Conservation (phyloP, 345 rosid genomes). For the Brassica juncea region DNA sequence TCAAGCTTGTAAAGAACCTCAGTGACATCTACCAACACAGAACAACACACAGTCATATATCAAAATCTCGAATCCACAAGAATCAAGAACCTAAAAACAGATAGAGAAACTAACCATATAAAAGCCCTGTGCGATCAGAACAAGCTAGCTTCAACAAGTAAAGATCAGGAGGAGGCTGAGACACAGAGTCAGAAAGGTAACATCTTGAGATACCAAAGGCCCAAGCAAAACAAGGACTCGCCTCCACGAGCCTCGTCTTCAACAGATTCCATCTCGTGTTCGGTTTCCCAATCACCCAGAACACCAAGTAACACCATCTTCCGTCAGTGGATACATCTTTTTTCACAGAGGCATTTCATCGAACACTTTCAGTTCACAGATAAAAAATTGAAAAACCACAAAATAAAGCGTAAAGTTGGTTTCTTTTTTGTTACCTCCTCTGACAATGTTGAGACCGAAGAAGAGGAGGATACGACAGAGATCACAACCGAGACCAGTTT, state of each 20-base stretch:
- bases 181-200: slow-evolving; percentile 59
- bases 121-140: slow-evolving; percentile 77
- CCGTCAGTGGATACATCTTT: slow-evolving; percentile 93
- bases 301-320: slow-evolving; percentile 91
- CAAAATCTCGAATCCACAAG: slow-evolving; percentile 10
- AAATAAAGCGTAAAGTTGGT: not conserved
- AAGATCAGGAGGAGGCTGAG: slow-evolving; percentile 69
- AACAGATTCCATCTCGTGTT: slow-evolving; percentile 75
- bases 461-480: slow-evolving; percentile 89
- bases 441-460: slow-evolving; percentile 82
- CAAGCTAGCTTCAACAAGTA: slow-evolving; percentile 77
- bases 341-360: slow-evolving; percentile 30
- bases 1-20: slow-evolving; percentile 77
- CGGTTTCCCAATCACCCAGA: slow-evolving; percentile 81
- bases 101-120: slow-evolving; percentile 57
- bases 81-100: not conserved
- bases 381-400: not conserved
- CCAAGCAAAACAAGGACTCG: slow-evolving; percentile 74
- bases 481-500: slow-evolving; percentile 95
- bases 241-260: slow-evolving; percentile 78
- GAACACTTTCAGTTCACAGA: slow-evolving; percentile 23
- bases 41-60: not conserved
- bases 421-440: slow-evolving; percentile 66
- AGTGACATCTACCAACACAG: slow-evolving; percentile 67
- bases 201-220: slow-evolving; percentile 67